A percentile compares a stretch with the other conserved stretches of the same genome.
These are phyloP conservation scores for Tulasnella sp. DNA, from an alignment of 768 basidiomycete species.

Conservation along the genomic window DNA sequence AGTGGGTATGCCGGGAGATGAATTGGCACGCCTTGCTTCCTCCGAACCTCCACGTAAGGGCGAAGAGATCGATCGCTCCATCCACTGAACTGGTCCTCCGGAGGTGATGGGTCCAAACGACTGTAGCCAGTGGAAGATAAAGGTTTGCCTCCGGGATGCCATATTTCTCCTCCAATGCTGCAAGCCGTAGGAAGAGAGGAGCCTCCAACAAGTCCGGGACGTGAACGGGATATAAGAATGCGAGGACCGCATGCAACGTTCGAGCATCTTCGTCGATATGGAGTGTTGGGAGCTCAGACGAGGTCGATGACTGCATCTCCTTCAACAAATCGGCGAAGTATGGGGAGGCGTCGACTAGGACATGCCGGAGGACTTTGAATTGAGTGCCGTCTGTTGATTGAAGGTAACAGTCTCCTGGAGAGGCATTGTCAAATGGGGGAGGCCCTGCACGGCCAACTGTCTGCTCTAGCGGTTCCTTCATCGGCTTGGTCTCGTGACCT, in stretches of 20 bases:
- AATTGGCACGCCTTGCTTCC: background rate
- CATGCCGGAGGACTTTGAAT: background rate
- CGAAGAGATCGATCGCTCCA: background rate
- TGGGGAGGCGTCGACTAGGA: background rate
- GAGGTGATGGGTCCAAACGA: background rate
- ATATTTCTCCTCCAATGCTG: background rate
- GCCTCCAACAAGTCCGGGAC: background rate
- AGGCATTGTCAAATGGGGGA: background rate
- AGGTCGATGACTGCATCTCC: background rate
- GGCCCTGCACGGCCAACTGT: background rate
- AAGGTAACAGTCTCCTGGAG: background rate
- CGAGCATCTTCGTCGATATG: background rate
- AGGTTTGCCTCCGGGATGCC: background rate
- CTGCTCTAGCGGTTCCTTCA: background rate
- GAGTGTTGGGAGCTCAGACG: background rate
- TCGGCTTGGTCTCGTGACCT: background rate
- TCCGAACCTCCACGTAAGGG: slow-evolving; percentile 11
- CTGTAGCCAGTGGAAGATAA: background rate
- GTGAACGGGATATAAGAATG: background rate
- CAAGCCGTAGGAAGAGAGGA: background rate
- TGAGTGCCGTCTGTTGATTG: background rate
- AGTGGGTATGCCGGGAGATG: slow-evolving; percentile 5
- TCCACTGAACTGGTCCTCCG: background rate
- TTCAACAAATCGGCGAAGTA: background rate
- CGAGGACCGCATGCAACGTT: background rate